Percentiles rank a stretch among this genome's conserved stretches.
Evolutionary conservation across 2,329 filamentous ascomycete genomes (phyloP).

Genomic region (Myotisia sp.): DNA sequence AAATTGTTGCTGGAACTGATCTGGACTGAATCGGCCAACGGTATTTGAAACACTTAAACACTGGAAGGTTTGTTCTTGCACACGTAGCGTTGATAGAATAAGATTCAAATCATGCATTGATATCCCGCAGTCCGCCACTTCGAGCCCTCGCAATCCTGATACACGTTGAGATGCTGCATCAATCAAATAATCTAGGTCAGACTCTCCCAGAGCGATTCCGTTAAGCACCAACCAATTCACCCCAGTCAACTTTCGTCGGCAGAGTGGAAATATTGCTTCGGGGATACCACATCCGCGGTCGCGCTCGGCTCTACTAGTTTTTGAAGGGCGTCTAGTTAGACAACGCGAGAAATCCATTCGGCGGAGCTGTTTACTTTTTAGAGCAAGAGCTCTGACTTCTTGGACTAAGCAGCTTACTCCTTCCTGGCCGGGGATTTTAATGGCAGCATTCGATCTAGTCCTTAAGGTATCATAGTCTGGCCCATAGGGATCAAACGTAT

Average conservation of each 20-base stretch:
- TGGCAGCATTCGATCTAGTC: constrained; percentile 43
- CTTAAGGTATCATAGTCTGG: constrained; percentile 47
- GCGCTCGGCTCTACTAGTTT: constrained; percentile 34
- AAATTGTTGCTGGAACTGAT: constrained; percentile 52
- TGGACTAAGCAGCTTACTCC: constrained; percentile 49
- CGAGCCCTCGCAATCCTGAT: constrained; percentile 53
- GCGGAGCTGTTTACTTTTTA: constrained; percentile 50
- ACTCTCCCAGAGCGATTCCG: constrained; percentile 55
- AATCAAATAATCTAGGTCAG: constrained; percentile 52
- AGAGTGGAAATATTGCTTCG: constrained; percentile 54
- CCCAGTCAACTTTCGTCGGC: constrained; percentile 51
- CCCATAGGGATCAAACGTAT: constrained; percentile 45
- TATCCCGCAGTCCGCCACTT: constrained; percentile 48
- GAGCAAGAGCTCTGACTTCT: constrained; percentile 51
- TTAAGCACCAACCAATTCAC: constrained; percentile 58
- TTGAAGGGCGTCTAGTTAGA: constrained; percentile 42
- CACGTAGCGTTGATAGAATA: constrained; percentile 48
- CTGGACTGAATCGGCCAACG: constrained; percentile 48
- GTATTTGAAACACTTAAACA: constrained; percentile 54
- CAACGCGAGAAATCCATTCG: constrained; percentile 52
- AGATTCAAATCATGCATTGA: constrained; percentile 40
- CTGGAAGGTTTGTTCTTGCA: constrained; percentile 53
- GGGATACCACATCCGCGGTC: constrained; percentile 56
- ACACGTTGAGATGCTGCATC: constrained; percentile 52
- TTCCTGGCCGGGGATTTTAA: constrained; percentile 40